phyloP scores from a whole-genome alignment of 1,284 basidiomycete species.

The Dichomitus squalens region DNA sequence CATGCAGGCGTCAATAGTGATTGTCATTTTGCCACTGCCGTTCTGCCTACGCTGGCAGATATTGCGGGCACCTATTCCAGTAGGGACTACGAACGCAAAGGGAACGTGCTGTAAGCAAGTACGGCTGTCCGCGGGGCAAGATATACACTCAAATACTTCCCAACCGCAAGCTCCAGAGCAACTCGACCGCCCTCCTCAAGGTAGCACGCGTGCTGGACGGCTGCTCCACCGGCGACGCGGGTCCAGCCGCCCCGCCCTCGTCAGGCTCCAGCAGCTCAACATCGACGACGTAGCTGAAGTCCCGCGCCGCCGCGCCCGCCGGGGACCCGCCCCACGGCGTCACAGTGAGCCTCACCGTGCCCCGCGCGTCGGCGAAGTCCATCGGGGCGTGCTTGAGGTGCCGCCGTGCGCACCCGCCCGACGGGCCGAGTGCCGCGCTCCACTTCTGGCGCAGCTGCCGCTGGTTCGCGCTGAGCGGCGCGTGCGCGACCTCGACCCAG shows the following conservation, averaged over 20 bases:
- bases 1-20: too few species aligned
- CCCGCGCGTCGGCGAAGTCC: not conserved
- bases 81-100: too few species aligned
- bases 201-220: not conserved
- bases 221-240: not conserved
- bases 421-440: not conserved
- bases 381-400: not conserved
- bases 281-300: not conserved
- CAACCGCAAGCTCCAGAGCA: not conserved
- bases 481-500: constrained; percentile 4
- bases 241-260: not conserved
- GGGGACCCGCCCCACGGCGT: not conserved
- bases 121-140: too few species aligned
- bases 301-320: not conserved
- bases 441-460: constrained; percentile 1
- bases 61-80: too few species aligned
- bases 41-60: too few species aligned
- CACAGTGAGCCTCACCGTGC: not conserved
- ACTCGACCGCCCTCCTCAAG: not conserved
- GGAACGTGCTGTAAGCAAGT: too few species aligned
- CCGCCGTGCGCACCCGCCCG: not conserved
- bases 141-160: too few species aligned
- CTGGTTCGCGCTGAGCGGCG: not conserved
- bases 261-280: not conserved
- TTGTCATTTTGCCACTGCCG: too few species aligned